Evolutionary conservation across 2,329 filamentous ascomycete species (phyloP).

Genomic region (Sporothrix sp.): DNA sequence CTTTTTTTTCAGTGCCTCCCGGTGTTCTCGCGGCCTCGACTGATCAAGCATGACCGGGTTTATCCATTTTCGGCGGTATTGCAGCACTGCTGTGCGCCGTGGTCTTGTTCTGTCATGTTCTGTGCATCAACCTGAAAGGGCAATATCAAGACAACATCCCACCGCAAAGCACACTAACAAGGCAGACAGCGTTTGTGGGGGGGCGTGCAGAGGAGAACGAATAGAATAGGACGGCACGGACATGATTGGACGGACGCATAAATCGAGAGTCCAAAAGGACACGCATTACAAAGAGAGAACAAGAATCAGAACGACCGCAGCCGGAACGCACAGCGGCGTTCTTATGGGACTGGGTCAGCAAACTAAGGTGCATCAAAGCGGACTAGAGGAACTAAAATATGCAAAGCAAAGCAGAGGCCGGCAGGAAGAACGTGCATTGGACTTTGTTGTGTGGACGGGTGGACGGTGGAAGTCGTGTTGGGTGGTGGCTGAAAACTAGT

Average conservation of each 20-base stretch:
- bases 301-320: neutral
- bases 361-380: slow-evolving; percentile 9
- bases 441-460: neutral
- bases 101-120: slow-evolving; percentile 11
- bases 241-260: no score
- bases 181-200: neutral
- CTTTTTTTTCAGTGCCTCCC: no score
- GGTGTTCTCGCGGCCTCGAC: neutral
- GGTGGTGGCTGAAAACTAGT: neutral
- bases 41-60: no score
- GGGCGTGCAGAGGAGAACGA: neutral
- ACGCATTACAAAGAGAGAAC: no score
- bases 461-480: no score
- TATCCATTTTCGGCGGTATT: slow-evolving; percentile 2
- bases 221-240: neutral
- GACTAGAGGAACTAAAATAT: slow-evolving; percentile 12
- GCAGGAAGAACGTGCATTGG: neutral
- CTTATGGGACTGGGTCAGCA: neutral
- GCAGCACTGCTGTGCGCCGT: slow-evolving; percentile 4
- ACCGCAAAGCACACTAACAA: neutral
- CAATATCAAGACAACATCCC: slow-evolving; percentile 7
- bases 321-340: neutral
- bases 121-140: neutral
- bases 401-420: slow-evolving; percentile 7
- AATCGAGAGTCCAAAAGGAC: no score